phyloP scores from a whole-genome alignment of 192 early-diverging fungal genomes.

The Podila clonocystis region DNA sequence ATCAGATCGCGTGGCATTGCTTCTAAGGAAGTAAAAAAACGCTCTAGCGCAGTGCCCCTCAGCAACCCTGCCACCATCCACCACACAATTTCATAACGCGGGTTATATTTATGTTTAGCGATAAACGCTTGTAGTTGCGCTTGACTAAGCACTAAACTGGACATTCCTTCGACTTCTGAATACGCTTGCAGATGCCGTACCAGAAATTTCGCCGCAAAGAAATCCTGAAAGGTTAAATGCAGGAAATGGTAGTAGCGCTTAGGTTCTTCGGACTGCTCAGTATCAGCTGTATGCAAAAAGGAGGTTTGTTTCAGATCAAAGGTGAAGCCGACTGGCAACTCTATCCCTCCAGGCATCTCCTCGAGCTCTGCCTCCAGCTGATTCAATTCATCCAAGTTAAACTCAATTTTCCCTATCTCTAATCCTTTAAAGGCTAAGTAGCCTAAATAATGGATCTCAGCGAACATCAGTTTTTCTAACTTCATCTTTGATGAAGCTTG shows the following conservation, averaged over 20 bases:
- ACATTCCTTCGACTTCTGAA: no score
- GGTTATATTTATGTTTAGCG: conserved; percentile 18
- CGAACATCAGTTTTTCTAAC: conserved; percentile 8
- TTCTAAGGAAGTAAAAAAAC: conserved; percentile 16
- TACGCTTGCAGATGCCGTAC: conserved; percentile 1
- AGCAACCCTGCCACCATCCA: conserved; percentile 33
- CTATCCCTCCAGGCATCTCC: no score
- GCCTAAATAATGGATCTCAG: conserved; percentile 17
- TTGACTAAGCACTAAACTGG: no score
- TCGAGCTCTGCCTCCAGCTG: no score
- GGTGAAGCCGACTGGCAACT: no score
- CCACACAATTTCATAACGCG: conserved; percentile 32
- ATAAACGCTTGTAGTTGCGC: conserved; percentile 3
- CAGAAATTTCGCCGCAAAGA: conserved; percentile 34
- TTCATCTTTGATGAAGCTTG: no score
- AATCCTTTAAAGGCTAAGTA: conserved; percentile 25
- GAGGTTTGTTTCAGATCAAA: conserved; percentile 11
- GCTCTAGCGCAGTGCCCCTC: conserved; percentile 6
- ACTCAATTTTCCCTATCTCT: no score
- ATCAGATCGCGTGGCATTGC: conserved; percentile 20
- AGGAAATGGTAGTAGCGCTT: conserved; percentile 23
- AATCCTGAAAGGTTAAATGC: no score
- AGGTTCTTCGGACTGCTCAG: conserved; percentile 1
- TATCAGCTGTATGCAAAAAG: conserved; percentile 24
- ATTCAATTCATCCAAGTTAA: no score